Evolutionary conservation across 208 protist genomes (phyloP).

Genomic region (Borovskyia barvae): DNA sequence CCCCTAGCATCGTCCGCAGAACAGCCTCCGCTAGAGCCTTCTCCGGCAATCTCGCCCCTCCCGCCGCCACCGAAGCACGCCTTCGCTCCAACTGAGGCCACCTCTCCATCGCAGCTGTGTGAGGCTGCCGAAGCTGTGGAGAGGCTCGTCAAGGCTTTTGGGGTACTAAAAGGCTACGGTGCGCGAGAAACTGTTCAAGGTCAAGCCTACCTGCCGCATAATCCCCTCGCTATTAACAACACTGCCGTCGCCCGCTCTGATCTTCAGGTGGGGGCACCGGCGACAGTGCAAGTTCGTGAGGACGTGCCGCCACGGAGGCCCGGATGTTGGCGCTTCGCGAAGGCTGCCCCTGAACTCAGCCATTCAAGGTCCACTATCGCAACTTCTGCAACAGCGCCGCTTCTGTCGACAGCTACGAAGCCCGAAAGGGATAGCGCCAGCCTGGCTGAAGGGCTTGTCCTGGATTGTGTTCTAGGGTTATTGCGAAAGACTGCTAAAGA

Average conservation of each 20-base stretch:
- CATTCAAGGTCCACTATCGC: neutral
- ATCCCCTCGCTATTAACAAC: too few species aligned
- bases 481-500: too few species aligned
- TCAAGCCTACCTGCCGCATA: too few species aligned
- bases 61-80: slow-evolving; percentile 24
- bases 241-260: too few species aligned
- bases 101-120: slow-evolving; percentile 55
- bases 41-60: slow-evolving; percentile 32
- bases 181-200: too few species aligned
- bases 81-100: slow-evolving; percentile 18
- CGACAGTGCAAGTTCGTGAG: slow-evolving; percentile 3
- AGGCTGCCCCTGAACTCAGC: too few species aligned
- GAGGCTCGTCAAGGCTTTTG: slow-evolving; percentile 77
- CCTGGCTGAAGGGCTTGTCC: slow-evolving; percentile 13
- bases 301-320: too few species aligned
- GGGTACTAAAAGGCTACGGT: slow-evolving; percentile 51
- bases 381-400: neutral
- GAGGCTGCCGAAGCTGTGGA: slow-evolving; percentile 87
- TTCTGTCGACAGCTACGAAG: neutral
- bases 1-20: neutral
- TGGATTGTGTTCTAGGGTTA: slow-evolving; percentile 23
- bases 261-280: neutral
- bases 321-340: too few species aligned
- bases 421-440: neutral
- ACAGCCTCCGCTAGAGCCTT: neutral